Evolutionary conservation across 257 asterid species (phyloP), one percentile per base, ranked within the genome.

Genomic region (Nicotiana paniculata): DNA sequence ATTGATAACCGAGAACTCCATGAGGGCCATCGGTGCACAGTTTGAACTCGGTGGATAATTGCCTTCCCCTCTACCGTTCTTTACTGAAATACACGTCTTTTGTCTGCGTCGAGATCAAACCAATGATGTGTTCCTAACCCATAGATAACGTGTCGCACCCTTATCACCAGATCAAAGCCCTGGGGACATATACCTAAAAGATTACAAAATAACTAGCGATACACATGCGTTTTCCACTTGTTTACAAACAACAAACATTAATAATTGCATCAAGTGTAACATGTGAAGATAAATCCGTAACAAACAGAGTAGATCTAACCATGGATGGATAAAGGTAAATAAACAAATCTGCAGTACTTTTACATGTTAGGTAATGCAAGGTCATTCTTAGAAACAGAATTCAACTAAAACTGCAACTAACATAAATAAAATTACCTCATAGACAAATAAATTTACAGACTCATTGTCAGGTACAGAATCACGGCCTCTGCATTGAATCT

Each of bases 401-500:
- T 21, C 78, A 72, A 72, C 59, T 12, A 24, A 64, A 81, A 67
- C 53, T 28, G 26, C 9, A 64, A 76, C 13, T 30, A 43, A 12
- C 21, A 24, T 24, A 46, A 24, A 18, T 58, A 76, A 28, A 61
- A 85, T 78, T 87, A 95, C 99, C 98, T 96, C 99, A 68, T 90
- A 88, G 81, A 93, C 93, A 89, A 96, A 96, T 77, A 80, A 82
- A 89, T 96, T 96, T 77, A 96, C 99, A 53, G 90, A 87, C 88
- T 93, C 98, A 61, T 89, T 94, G 84, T 96, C 98, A 17, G 99
- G 99, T 78, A 92, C 97, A 75, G 99, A 92, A 91, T 93, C 98
- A 81, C 98, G 98, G 72, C 99, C 99, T 90, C 88, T 96, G 91
- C 99, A 96, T 57, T 93, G 91, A 89, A 96, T 93, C 99, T 96